Percentiles rank a stretch among this genome's conserved stretches.
These are phyloP conservation scores for Tetrapisispora phaffii DNA, from an alignment of 805 yeast species.

Conservation along the genomic window DNA sequence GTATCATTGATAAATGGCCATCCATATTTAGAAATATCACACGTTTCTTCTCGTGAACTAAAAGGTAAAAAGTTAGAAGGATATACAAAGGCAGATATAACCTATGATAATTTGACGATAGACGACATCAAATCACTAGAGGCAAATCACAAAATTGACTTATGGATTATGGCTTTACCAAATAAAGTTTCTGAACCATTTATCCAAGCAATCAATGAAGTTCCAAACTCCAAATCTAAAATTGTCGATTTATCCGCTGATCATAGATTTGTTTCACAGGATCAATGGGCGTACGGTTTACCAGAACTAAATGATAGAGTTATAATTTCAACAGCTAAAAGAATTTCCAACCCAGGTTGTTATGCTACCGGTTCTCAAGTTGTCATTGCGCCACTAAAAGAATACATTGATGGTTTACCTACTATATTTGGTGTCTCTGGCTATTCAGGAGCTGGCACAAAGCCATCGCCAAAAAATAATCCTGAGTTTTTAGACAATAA, in stretches of 20 bases:
- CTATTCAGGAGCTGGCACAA: constrained; percentile 98
- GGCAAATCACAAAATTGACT: constrained; percentile 67
- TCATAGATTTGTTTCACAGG: constrained; percentile 81
- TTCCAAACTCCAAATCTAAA: constrained; percentile 54
- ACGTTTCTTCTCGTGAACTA: constrained; percentile 93
- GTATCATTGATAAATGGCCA: constrained; percentile 79
- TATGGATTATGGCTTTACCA: constrained; percentile 99
- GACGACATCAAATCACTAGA: constrained; percentile 81
- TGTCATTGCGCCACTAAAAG: constrained; percentile 78
- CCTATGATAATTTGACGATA: constrained; percentile 75
- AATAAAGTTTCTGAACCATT: constrained; percentile 92
- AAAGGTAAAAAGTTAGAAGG: constrained; percentile 80
- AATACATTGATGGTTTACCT: constrained; percentile 62
- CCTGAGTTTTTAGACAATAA: constrained; percentile 63
- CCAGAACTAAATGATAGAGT: constrained; percentile 80
- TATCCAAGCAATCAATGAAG: constrained; percentile 68
- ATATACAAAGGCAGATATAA: constrained; percentile 69
- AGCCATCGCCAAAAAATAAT: constrained; percentile 95
- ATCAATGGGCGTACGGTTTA: constrained; percentile 88
- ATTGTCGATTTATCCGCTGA: constrained; percentile 93
- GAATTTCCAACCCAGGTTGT: constrained; percentile 96
- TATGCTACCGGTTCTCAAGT: constrained; percentile 98
- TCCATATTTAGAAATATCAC: constrained; percentile 77
- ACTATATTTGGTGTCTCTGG: constrained; percentile 93
- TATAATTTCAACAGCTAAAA: constrained; percentile 57